Conservation (phyloP, 2,329 filamentous ascomycete species). For the Phoma sp. region DNA sequence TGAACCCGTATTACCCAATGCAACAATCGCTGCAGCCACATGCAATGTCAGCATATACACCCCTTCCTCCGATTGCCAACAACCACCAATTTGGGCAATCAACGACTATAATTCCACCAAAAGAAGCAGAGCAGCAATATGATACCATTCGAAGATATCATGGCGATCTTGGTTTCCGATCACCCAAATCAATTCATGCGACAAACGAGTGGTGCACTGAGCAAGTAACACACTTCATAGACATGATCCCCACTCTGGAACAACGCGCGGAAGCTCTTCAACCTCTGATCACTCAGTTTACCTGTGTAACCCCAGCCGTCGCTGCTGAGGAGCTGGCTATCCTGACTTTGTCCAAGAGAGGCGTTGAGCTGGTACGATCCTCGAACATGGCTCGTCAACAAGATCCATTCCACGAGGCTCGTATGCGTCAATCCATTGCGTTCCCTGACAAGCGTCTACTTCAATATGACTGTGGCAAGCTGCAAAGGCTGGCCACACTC, state of each 20-base stretch:
- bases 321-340: constrained; percentile 78
- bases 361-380: constrained; percentile 62
- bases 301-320: constrained; percentile 88
- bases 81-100: constrained; percentile 30
- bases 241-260: constrained; percentile 75
- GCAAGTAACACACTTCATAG: constrained; percentile 66
- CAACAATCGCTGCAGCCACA: constrained; percentile 15
- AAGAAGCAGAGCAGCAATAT: constrained; percentile 21
- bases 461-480: constrained; percentile 96
- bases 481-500: constrained; percentile 86
- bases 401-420: constrained; percentile 92
- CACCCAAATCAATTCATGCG: constrained; percentile 32
- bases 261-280: constrained; percentile 76
- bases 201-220: constrained; percentile 72
- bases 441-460: constrained; percentile 96
- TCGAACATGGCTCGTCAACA: constrained; percentile 60
- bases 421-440: constrained; percentile 90
- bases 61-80: constrained; percentile 10
- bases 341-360: constrained; percentile 65
- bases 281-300: constrained; percentile 81
- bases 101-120: constrained; percentile 28
- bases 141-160: constrained; percentile 52
- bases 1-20: constrained; percentile 14
- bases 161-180: constrained; percentile 40
- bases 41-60: neutral